These are phyloP conservation scores for Aspergillus ochraceus DNA, from an alignment of 2,329 filamentous ascomycete species.

Conservation along the genomic window DNA sequence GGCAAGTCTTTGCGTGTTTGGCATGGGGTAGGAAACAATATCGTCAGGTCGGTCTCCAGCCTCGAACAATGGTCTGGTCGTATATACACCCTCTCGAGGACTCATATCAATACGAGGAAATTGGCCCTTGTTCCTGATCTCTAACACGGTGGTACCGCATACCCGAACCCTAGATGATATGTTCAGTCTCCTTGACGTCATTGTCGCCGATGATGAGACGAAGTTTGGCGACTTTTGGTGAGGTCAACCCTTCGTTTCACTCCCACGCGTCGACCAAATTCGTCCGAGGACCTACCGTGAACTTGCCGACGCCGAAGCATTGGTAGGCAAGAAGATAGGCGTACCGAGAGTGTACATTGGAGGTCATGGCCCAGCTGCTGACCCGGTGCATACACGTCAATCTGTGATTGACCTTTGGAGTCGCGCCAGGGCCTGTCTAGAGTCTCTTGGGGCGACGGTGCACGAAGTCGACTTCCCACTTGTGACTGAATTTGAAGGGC, in stretches of 20 bases:
- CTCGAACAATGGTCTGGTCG: constrained; percentile 57
- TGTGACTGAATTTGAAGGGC: constrained; percentile 29
- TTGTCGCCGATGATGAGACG: constrained; percentile 46
- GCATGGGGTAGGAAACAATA: constrained; percentile 57
- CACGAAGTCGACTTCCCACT: constrained; percentile 36
- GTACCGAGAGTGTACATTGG: constrained; percentile 56
- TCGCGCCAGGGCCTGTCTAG: constrained; percentile 26
- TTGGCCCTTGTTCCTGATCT: constrained; percentile 58
- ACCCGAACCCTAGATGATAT: constrained; percentile 54
- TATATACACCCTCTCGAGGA: constrained; percentile 57
- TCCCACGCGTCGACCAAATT: constrained; percentile 36
- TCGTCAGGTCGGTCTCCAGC: constrained; percentile 58
- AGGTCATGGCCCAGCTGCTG: constrained; percentile 30
- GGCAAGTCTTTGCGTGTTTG: constrained; percentile 54
- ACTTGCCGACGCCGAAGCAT: constrained; percentile 29
- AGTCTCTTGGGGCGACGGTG: constrained; percentile 33
- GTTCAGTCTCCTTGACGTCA: constrained; percentile 50
- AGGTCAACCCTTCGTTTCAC: constrained; percentile 47
- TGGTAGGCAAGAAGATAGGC: constrained; percentile 49
- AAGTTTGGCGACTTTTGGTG: constrained; percentile 56
- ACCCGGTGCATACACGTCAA: constrained; percentile 35
- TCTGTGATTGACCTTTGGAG: constrained; percentile 42
- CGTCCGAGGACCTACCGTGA: constrained; percentile 35
- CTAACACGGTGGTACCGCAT: constrained; percentile 57
- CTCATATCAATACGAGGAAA: constrained; percentile 53